Evolutionary conservation across 2,329 filamentous ascomycete species (phyloP).

Genomic region (Beauveria australis): DNA sequence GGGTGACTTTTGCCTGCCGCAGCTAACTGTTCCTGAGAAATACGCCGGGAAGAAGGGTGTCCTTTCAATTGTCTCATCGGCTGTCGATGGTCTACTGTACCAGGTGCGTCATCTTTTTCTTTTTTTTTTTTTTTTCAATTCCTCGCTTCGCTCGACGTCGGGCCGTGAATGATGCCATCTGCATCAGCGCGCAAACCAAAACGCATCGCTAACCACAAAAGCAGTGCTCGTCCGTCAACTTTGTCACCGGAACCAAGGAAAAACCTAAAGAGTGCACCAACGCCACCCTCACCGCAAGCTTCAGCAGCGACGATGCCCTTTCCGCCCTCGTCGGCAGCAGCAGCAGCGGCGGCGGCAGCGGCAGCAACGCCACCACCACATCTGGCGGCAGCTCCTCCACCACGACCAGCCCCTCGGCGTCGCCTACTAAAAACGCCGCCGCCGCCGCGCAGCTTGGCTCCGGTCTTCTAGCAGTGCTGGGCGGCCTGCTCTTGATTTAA

Average conservation of each 20-base stretch:
- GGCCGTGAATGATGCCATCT: not conserved
- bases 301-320: conserved; percentile 25
- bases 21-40: conserved; percentile 38
- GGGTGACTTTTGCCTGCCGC: conserved; percentile 45
- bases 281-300: conserved; percentile 24
- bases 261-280: conserved; percentile 28
- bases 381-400: conserved; percentile 1
- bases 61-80: conserved; percentile 42
- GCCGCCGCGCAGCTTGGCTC: not conserved
- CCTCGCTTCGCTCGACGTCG: not conserved
- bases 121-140: not conserved
- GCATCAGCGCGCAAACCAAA: no score
- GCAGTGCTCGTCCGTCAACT: conserved; percentile 48
- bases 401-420: not conserved
- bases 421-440: not conserved
- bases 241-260: conserved; percentile 36
- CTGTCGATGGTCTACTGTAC: conserved; percentile 47
- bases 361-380: not conserved
- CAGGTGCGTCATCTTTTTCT: conserved; percentile 33
- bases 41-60: conserved; percentile 49
- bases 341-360: not conserved
- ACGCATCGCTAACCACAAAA: no score
- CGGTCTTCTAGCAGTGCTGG: conserved; percentile 1
- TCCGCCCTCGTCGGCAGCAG: conserved; percentile 23
- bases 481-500: not conserved